A percentile compares a stretch with the other conserved stretches of the same genome.
Conservation (phyloP, 441 rosid species). For the Populus hybrid region DNA sequence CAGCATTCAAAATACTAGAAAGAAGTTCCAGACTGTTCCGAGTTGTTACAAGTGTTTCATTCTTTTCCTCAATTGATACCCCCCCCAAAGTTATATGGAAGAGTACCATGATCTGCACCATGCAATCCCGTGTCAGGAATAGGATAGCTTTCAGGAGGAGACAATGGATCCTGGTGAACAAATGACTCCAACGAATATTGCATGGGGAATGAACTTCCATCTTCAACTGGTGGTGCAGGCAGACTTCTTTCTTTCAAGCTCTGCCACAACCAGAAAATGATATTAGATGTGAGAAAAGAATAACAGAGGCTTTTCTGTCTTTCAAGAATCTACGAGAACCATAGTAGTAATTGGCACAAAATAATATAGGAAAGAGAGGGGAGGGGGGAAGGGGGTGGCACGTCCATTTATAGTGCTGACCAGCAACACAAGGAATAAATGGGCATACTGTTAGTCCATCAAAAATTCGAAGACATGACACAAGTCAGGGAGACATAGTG, state of each 20-base stretch:
- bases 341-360: not conserved
- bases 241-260: constrained; percentile 46
- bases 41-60: constrained; percentile 56
- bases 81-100: constrained; percentile 32
- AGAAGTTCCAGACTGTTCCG: constrained; percentile 80
- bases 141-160: constrained; percentile 59
- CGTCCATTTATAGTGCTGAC: not conserved
- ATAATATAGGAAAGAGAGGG: not conserved
- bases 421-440: not conserved
- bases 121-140: constrained; percentile 34
- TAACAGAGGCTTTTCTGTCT: not conserved
- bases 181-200: constrained; percentile 51
- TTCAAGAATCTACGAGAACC: constrained; percentile 2
- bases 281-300: not conserved
- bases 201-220: constrained; percentile 27
- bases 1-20: constrained; percentile 60
- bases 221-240: constrained; percentile 26
- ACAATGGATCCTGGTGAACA: constrained; percentile 44
- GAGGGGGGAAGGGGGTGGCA: not conserved
- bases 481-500: not conserved
- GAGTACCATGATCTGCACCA: constrained; percentile 26
- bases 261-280: constrained; percentile 29
- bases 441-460: not conserved
- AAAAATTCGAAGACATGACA: not conserved
- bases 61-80: constrained; percentile 56